Evolutionary conservation across 176 grass and related monocot species (phyloP), one percentile per base, ranked within the genome.

Genomic region (Zea luxurians): DNA sequence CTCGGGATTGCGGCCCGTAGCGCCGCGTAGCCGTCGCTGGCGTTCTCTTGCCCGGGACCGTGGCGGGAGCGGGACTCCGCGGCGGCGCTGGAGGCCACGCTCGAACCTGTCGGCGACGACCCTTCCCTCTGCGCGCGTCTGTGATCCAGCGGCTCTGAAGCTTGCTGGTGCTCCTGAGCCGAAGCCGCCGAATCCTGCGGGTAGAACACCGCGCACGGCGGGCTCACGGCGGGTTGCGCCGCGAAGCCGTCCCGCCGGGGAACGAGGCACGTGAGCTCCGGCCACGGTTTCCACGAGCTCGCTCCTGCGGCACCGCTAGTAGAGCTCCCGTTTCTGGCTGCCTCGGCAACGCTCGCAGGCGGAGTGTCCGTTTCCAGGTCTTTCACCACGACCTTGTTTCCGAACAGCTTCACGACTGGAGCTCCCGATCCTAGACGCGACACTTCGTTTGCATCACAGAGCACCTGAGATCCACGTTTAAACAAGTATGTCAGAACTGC

Each of bases 381-480:
- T 47, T 69, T 76, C 52, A 87, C 66, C 8, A 38, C 13, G 21
- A 98, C 85, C 47, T 77, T 89, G 78, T 87, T 92, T 11, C 92
- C 92, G 8, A 99, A 99, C 48, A 95, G 86, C 83, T 87, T 95
- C 2, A 99, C 47, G 46, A 50, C 78, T 20, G 83, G 62, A 69
- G 27, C 27, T 27, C 27, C 27, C 27, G 27, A 27, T 27, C 27
- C 27, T 27, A 27, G 27, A 27, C 27, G 27, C 27, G 27, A 27
- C 27, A 46, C 83, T 70, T 67, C 83, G 89, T 85, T 79, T 62
- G 18, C 57, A 49, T 70, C 41, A 50, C 60, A 61, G 21, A 80
- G 61, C 27, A 21, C 69, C 88, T 89, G 86, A 74, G 84, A 82
- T 71, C 76, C 4, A 54, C 13, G 48, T 61, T 67, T 54, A 3